Base-by-base conservation (phyloP, 2,329 filamentous ascomycete genomes). In the Trichoderma polysporum region DNA sequence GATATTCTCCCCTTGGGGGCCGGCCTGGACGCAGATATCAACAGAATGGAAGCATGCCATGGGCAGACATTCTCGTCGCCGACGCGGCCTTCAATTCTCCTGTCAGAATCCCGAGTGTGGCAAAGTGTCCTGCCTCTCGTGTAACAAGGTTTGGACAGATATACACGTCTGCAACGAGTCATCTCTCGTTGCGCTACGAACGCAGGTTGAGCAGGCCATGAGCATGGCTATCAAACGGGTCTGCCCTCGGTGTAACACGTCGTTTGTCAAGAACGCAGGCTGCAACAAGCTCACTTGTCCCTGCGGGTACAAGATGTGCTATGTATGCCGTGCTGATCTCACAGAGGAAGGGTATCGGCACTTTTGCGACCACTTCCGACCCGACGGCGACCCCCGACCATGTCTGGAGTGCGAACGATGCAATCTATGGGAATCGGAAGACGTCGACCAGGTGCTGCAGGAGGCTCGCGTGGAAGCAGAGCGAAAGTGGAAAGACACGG, bases 281-380 rank as follows among this genome's bases (percentile, higher is more conserved):
- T 99, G 95, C 85, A 99, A 99, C 83, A 98, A 98, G 80, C 85
- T 99, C 47, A 94, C 93, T 6, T 98, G 95, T 76, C 89, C 93
- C 17, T 99, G 95, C 79, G 95, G 95, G 9, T 98, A 98, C 80
- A 91, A 91, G 72, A 98, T 98, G 94, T 99, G 95, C 78, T 99
- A 99, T 75, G 88, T 98, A 54, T 99, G 95, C 78, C 91, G 95
- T 47, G 90, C 90, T 71, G 89, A 92, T 73, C 87, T 90, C 54
- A 81, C 83, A 66, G 82, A 86, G 58, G 90, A 94, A 76, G 94
- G 94, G 0, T 98, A 99, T 78, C 85, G 88, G 45, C 95, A 99
- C 78, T 99, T 97, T 75, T 99, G 95, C 77, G 91, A 97, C 76
- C 95, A 98, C 79, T 98, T 98, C 77, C 86, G 95, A 9, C 90